Evolutionary conservation across 495 filamentous ascomycete species (phyloP), one percentile per base, ranked within the genome.

Genomic region (Chaetomium cochliodes): DNA sequence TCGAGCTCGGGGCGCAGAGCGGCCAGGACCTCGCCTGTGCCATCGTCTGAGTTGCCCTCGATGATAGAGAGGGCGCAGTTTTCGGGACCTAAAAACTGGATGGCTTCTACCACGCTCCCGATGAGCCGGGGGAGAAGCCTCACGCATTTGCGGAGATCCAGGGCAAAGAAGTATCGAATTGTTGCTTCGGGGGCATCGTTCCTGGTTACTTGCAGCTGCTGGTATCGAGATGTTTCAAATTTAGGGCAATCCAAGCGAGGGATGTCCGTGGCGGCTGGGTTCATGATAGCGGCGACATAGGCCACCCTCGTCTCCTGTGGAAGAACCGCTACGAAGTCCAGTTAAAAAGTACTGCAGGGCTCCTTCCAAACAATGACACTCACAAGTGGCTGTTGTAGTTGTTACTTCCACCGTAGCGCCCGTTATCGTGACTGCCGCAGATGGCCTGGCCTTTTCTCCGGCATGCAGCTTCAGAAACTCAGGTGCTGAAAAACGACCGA

Each of bases 141-240:
- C 5, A 75, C 56, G 49, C 73, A 74, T 69, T 84, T 71, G 37
- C 74, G 72, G 13, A 84, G 71, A 58, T 84, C 71, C 46, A 85
- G 69, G 13, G 82, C 82, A 51, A 85, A 83, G 65, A 82, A 79
- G 63, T 81, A 84, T 13, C 41, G 64, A 41, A 69, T 65, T 25
- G 85, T 84, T 46, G 86, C 84, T 68, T 89, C 82, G 72, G 92
- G 91, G 2, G 78, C 75, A 60, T 90, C 86, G 66, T 84, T 80
- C 15, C 84, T 15, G 23, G 26, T 23, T 1, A 18, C 18, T n/a
- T 46, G 42, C 41, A 66, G 47, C 11, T 42, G 23, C 7, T 52
- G 11, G 22, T 66, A 66, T 26, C 64, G 58, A 5, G 41, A 13
- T 8, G 52, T 3, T 18, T 66, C 33, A 0, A 51, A 39, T 7